Evolutionary conservation across 176 grass and related monocot species (phyloP).

Genomic region (Poa pratensis): DNA sequence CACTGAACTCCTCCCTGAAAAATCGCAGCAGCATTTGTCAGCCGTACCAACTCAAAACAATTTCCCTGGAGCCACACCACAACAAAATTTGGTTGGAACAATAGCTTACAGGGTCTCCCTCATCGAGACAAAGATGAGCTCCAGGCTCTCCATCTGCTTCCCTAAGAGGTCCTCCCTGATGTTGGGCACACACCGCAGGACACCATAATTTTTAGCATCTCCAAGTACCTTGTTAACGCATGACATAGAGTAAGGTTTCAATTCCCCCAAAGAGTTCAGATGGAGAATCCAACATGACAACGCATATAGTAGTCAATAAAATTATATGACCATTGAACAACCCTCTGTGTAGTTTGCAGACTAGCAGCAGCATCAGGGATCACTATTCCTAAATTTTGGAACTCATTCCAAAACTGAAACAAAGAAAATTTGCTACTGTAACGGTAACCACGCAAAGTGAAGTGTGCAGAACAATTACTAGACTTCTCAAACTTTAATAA

Average conservation of each 20-base stretch:
- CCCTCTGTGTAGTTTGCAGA: neutral
- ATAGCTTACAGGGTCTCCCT: conserved; percentile 57
- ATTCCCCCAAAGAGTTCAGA: neutral
- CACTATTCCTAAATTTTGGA: neutral
- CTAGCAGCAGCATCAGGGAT: neutral
- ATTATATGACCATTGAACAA: neutral
- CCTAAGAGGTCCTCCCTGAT: conserved; percentile 68
- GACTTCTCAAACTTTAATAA: neutral
- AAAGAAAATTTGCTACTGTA: neutral
- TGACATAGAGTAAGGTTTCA: neutral
- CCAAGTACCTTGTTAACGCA: conserved; percentile 55
- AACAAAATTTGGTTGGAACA: conserved; percentile 11
- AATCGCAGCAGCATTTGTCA: conserved; percentile 29
- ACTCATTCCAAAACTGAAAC: neutral
- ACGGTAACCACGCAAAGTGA: neutral
- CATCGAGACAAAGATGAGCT: conserved; percentile 60
- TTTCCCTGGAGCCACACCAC: neutral
- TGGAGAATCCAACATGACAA: neutral
- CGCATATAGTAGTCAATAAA: too few relatives aligned
- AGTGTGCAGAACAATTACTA: neutral
- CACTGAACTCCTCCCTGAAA: conserved; percentile 70
- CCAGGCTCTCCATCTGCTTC: conserved; percentile 70
- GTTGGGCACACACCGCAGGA: conserved; percentile 48
- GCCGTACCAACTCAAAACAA: conserved; percentile 3
- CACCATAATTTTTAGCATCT: conserved; percentile 73